phyloP scores from a whole-genome alignment of 805 yeast species.

The Jamesozyma spencerorum region DNA sequence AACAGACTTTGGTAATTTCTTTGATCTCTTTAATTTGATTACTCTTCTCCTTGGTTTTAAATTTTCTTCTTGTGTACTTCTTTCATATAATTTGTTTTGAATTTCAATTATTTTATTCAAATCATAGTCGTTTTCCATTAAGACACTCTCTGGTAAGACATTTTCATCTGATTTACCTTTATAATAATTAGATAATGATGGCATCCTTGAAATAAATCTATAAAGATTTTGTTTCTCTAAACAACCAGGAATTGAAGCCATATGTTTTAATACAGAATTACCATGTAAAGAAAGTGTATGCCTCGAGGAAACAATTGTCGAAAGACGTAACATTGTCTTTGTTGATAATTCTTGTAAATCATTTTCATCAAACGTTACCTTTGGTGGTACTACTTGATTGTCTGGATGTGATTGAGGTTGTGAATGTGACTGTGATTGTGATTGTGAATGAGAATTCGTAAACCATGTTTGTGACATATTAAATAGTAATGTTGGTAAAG shows the following conservation, averaged over 20 bases:
- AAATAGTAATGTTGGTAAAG: slow-evolving; percentile 28
- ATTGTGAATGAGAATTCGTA: slow-evolving; percentile 6
- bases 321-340: slow-evolving; percentile 56
- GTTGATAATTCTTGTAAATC: slow-evolving; percentile 43
- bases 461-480: slow-evolving; percentile 30
- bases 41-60: slow-evolving; percentile 22
- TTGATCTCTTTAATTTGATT: slow-evolving; percentile 13
- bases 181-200: slow-evolving; percentile 23
- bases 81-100: slow-evolving; percentile 27
- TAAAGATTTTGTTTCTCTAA: slow-evolving; percentile 29
- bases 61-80: slow-evolving; percentile 21
- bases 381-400: slow-evolving; percentile 5
- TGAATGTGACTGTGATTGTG: no score
- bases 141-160: slow-evolving; percentile 18
- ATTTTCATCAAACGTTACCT: slow-evolving; percentile 19
- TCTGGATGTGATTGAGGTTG: neutral
- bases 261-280: slow-evolving; percentile 35
- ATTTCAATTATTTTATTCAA: slow-evolving; percentile 24
- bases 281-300: slow-evolving; percentile 70
- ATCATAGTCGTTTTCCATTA: slow-evolving; percentile 18
- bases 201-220: slow-evolving; percentile 26
- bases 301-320: slow-evolving; percentile 62
- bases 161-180: slow-evolving; percentile 11
- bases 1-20: neutral
- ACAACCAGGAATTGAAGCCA: slow-evolving; percentile 29